A percentile compares a stretch with the other conserved stretches of the same genome.
phyloP scores from a whole-genome alignment of 1,284 basidiomycete genomes.

The Ceratobasidium papillatum region DNA sequence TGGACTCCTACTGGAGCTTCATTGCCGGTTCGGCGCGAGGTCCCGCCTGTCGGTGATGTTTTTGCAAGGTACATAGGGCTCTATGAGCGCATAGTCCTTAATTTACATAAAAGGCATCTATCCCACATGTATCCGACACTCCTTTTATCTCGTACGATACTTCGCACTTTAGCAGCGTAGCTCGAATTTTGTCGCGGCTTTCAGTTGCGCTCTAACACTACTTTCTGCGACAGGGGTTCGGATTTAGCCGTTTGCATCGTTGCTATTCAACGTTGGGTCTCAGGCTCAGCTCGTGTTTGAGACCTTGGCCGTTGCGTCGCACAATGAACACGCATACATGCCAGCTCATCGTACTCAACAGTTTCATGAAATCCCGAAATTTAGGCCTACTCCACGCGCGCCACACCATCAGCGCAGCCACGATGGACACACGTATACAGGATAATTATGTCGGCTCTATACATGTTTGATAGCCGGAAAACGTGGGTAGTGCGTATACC shows the following conservation, averaged over 20 bases:
- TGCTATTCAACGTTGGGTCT: background rate
- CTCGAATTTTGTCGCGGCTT: background rate
- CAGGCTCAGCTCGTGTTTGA: constrained; percentile 1
- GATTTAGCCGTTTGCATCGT: constrained; percentile 4
- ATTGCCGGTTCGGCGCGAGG: background rate
- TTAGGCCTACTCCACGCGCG: background rate
- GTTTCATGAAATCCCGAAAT: background rate
- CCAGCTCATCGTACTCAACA: background rate
- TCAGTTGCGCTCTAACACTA: background rate
- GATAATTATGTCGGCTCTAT: background rate
- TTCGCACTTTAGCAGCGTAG: background rate
- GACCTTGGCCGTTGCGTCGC: background rate
- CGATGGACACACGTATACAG: background rate
- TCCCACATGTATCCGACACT: background rate
- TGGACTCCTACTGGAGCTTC: background rate
- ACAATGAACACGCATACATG: constrained; percentile 21
- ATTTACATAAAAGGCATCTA: background rate
- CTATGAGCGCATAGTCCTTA: background rate
- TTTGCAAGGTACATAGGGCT: background rate
- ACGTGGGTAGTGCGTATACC: background rate
- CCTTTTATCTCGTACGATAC: background rate
- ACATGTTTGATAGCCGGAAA: constrained; percentile 22
- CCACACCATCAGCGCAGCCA: constrained; percentile 14
- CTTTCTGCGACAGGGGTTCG: constrained; percentile 9
- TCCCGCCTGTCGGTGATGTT: background rate